A percentile compares a stretch with the other conserved stretches of the same genome.
Evolutionary conservation across 768 basidiomycete genomes (phyloP).

Genomic region (Porphyrellus cyaneotinctus): DNA sequence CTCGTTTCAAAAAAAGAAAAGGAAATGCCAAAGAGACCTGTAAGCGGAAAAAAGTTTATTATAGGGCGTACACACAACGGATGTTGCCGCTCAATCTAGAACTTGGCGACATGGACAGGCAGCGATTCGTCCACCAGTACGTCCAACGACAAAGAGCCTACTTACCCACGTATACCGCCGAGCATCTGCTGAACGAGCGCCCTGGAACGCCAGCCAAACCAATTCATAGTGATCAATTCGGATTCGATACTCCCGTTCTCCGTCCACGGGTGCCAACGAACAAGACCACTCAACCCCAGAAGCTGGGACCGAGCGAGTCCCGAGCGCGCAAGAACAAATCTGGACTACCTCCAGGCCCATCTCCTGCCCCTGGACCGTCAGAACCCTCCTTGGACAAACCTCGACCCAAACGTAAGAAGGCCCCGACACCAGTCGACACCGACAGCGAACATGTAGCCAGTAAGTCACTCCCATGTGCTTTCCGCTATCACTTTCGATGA

Average conservation of each 20-base stretch:
- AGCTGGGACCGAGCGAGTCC: not conserved
- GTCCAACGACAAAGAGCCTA: conserved; percentile 47
- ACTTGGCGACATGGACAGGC: no score
- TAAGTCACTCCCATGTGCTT: conserved; percentile 19
- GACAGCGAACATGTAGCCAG: conserved; percentile 38
- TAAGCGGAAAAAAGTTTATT: not conserved
- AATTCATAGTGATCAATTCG: conserved; percentile 23
- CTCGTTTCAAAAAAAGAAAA: conserved; percentile 6
- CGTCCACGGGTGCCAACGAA: conserved; percentile 39
- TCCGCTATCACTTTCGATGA: not conserved
- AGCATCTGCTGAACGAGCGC: conserved; percentile 30
- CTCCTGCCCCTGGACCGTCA: no score
- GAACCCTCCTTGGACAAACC: conserved; percentile 15
- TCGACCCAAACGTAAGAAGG: conserved; percentile 23
- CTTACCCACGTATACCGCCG: conserved; percentile 39
- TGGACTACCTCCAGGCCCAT: not conserved
- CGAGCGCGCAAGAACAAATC: not conserved
- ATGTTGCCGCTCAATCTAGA: no score
- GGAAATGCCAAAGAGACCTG: not conserved
- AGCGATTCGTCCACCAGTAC: conserved; percentile 42
- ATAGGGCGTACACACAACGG: no score
- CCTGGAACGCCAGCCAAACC: conserved; percentile 10
- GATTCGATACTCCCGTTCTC: conserved; percentile 54
- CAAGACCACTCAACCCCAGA: conserved; percentile 6
- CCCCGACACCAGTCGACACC: conserved; percentile 12